Evolutionary conservation across 1,284 basidiomycete species (phyloP).

Genomic region (Apiotrichum domesticum): DNA sequence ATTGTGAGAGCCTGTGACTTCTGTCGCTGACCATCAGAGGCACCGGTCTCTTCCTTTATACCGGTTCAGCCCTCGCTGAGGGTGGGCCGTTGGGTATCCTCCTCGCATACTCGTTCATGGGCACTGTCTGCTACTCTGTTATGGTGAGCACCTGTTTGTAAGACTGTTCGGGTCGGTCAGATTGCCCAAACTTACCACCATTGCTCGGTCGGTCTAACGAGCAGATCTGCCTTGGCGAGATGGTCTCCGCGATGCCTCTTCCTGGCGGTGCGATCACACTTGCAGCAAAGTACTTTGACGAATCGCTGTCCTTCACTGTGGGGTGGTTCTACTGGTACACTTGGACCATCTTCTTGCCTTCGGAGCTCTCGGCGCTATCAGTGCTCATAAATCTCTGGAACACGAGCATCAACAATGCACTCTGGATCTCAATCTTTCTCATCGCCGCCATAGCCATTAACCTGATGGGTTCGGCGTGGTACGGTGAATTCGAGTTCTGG

Average conservation of each 20-base stretch:
- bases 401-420: slow-evolving; percentile 57
- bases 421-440: slow-evolving; percentile 69
- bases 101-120: slow-evolving; percentile 26
- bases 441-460: slow-evolving; percentile 56
- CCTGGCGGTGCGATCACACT: slow-evolving; percentile 69
- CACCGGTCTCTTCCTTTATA: slow-evolving; percentile 9
- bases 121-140: slow-evolving; percentile 41
- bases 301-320: slow-evolving; percentile 71
- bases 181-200: no score
- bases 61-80: slow-evolving; percentile 16
- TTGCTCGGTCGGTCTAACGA: background rate
- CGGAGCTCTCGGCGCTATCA: slow-evolving; percentile 68
- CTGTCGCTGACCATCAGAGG: background rate
- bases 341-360: slow-evolving; percentile 61
- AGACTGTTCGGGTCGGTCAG: no score
- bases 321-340: slow-evolving; percentile 80
- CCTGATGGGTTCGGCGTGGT: slow-evolving; percentile 13
- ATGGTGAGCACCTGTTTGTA: slow-evolving; percentile 22
- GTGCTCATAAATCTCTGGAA: slow-evolving; percentile 69
- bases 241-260: slow-evolving; percentile 48
- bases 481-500: slow-evolving; percentile 46
- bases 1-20: slow-evolving; percentile 11
- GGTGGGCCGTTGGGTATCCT: slow-evolving; percentile 46
- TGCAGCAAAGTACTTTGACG: slow-evolving; percentile 56
- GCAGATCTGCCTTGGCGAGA: slow-evolving; percentile 45